Evolutionary conservation across 1,284 basidiomycete genomes (phyloP), one percentile per base, ranked within the genome.

Genomic region (Nidula niveotomentosa): DNA sequence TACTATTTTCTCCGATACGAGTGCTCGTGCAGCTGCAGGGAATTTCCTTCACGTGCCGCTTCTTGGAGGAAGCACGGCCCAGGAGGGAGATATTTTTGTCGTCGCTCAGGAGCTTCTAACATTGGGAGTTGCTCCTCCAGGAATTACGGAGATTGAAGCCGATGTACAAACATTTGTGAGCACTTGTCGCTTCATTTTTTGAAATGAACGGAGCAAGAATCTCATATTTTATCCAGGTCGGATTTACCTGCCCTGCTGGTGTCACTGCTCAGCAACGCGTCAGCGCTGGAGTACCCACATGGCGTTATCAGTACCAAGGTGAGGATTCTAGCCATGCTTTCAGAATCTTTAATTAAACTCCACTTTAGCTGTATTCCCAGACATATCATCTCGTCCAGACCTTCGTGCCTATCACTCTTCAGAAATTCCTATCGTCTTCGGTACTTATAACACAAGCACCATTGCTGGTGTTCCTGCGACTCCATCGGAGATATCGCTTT

Each of bases 361-460:
- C 18, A 10, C 3, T 46, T 13, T 50, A 72, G 69, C 59, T 36
- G 56, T 71, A 49, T 73, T 72, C 58, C 67, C 63, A 1, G 65
- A 66, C 39, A 62, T 72, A 15, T 67, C 68, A 1, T 59, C 53
- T 6, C 62, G 65, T 8, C 62, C 65, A 0, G 68, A 70, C 47
- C 58, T 73, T 12, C 67, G 70, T 4, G 66, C 70, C 2, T 72
- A 63, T 55, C 71, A 73, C 46, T 58, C 64, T 7, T 63, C 71
- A 7, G 71, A 73, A 35, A 61, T 72, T 36, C 67, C 69, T 2
- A 53, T 72, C 41, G 56, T 71, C 8, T 72, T 70, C 43, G 69
- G 69, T 5, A 69, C 67, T 8, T 70, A 64, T 54, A 61, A 60
- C 33, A 35, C 34, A 9, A 65, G 56, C 47, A 58, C 18, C 47